Conservation (phyloP, 257 asterid genomes). For the Nicotiana otophora region DNA sequence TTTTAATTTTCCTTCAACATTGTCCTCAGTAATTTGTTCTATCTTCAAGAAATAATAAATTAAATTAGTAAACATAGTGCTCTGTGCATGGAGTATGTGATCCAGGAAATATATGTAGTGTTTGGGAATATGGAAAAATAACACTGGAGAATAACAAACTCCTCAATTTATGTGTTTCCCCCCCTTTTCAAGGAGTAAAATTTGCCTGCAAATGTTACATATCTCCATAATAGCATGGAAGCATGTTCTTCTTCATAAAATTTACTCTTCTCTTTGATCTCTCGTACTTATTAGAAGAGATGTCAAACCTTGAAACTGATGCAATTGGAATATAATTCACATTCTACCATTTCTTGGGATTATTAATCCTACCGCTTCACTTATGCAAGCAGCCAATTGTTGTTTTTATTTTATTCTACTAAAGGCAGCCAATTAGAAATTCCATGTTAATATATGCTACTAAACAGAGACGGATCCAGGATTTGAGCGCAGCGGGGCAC, state of each 20-base stretch:
- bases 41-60: neutral
- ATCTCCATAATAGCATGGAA: neutral
- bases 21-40: neutral
- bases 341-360: constrained; percentile 4
- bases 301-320: constrained; percentile 7
- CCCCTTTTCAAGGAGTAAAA: neutral
- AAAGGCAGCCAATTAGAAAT: neutral
- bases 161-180: neutral
- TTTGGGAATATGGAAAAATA: neutral
- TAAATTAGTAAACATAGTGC: neutral
- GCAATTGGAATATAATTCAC: neutral
- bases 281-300: neutral
- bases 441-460: neutral
- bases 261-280: neutral
- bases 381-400: neutral
- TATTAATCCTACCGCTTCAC: neutral
- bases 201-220: neutral
- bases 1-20: neutral
- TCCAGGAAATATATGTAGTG: neutral
- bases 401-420: no score
- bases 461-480: no score
- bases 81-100: neutral
- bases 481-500: no score
- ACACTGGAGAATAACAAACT: neutral
- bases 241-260: constrained; percentile 5